Percentiles rank a stretch among this genome's conserved stretches.
phyloP scores from a whole-genome alignment of 371 early-diverging fungal genomes.

The Phascolomyces articulosus region DNA sequence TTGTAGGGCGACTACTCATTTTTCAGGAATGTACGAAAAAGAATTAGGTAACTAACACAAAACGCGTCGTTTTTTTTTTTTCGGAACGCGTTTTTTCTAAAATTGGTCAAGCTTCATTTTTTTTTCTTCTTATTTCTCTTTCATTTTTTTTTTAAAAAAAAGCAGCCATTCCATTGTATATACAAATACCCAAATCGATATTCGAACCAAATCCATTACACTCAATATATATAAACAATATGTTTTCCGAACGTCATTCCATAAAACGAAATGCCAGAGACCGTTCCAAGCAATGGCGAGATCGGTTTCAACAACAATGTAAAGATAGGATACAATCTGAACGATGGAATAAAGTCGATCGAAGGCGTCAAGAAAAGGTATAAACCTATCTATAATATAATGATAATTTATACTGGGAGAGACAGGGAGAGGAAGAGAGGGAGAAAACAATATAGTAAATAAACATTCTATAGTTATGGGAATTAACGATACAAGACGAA shows the following conservation, averaged over 20 bases:
- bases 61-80: too few species aligned
- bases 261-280: slow-evolving; percentile 2
- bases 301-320: slow-evolving; percentile 15
- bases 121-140: too few species aligned
- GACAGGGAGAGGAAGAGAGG: too few species aligned
- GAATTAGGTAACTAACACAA: background rate
- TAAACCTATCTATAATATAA: background rate
- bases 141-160: too few species aligned
- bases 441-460: background rate
- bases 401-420: background rate
- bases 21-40: background rate
- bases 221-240: too few species aligned
- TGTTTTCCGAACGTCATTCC: background rate
- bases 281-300: slow-evolving; percentile 11
- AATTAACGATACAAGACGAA: slow-evolving; percentile 8
- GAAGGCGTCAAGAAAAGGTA: slow-evolving; percentile 14
- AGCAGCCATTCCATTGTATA: too few species aligned
- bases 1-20: background rate
- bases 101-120: too few species aligned
- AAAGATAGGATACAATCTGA: slow-evolving; percentile 3
- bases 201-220: too few species aligned
- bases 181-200: too few species aligned
- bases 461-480: background rate
- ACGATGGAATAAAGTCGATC: slow-evolving; percentile 7
- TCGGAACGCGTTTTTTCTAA: too few species aligned